A percentile compares a stretch with the other conserved stretches of the same genome.
These are phyloP conservation scores for Marasmius sp. DNA, from an alignment of 1,284 basidiomycete species.

Conservation along the genomic window DNA sequence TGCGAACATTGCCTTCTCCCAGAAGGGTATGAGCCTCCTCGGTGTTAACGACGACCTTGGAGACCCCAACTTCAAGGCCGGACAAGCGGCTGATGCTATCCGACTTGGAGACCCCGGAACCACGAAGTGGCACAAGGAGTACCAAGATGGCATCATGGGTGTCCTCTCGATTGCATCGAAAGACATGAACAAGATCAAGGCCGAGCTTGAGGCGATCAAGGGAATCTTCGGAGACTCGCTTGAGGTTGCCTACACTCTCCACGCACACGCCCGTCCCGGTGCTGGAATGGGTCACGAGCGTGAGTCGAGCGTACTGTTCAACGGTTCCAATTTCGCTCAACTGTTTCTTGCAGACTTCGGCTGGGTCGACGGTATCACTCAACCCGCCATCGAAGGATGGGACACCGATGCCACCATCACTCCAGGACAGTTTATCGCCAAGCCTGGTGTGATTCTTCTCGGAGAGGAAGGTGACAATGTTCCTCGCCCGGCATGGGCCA, in stretches of 20 bases:
- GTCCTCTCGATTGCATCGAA: neutral
- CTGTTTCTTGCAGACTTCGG: neutral
- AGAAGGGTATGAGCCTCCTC: constrained; percentile 26
- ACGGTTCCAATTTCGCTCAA: too few species aligned
- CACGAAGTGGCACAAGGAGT: constrained; percentile 23
- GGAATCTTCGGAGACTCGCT: neutral
- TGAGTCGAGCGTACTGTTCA: neutral
- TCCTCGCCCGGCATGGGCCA: constrained; percentile 21
- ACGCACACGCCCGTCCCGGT: neutral
- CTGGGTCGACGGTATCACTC: neutral
- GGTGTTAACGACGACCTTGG: constrained; percentile 31
- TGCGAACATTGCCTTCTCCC: constrained; percentile 30
- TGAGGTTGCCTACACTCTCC: neutral
- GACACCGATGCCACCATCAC: neutral
- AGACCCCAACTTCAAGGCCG: constrained; percentile 28
- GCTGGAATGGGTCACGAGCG: neutral
- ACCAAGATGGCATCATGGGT: neutral
- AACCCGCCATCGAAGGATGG: neutral
- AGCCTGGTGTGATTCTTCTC: constrained; percentile 20
- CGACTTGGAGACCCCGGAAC: constrained; percentile 26
- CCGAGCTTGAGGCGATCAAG: neutral
- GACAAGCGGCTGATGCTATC: constrained; percentile 29
- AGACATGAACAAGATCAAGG: neutral
- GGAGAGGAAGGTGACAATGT: constrained; percentile 21
- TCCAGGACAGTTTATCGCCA: constrained; percentile 6